Percentiles rank a stretch among this genome's conserved stretches.
Conservation (phyloP, 306 rosid genomes). For the Medicago lupulina region DNA sequence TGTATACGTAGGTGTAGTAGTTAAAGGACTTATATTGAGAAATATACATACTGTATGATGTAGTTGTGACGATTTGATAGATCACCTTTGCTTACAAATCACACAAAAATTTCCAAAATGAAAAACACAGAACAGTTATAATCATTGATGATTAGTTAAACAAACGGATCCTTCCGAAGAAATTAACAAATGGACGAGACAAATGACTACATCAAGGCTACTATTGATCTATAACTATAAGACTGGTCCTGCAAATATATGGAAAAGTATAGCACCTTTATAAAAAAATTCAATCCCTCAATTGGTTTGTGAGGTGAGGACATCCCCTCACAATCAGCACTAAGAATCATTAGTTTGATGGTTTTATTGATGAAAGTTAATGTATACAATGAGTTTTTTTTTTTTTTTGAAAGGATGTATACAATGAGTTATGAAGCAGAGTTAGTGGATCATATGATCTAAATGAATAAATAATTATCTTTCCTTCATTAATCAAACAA, state of each 20-base stretch:
- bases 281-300: no score
- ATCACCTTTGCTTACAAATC: background rate
- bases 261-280: no score
- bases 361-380: no score
- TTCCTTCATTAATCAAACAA: no score
- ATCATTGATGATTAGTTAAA: background rate
- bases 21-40: background rate
- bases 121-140: background rate
- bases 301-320: no score
- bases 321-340: no score
- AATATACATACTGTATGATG: background rate
- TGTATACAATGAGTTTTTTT: no score
- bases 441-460: no score
- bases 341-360: no score
- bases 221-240: background rate
- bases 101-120: background rate
- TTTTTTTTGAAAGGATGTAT: no score
- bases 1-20: background rate
- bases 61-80: background rate
- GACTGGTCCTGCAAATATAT: background rate
- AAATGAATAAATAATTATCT: no score
- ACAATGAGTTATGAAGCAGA: no score
- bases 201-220: background rate
- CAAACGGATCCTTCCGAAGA: slow-evolving; percentile 6
- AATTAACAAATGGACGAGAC: slow-evolving; percentile 14